phyloP scores from a whole-genome alignment of 1,139 yeast genomes.

The Zygoascus sp. region DNA sequence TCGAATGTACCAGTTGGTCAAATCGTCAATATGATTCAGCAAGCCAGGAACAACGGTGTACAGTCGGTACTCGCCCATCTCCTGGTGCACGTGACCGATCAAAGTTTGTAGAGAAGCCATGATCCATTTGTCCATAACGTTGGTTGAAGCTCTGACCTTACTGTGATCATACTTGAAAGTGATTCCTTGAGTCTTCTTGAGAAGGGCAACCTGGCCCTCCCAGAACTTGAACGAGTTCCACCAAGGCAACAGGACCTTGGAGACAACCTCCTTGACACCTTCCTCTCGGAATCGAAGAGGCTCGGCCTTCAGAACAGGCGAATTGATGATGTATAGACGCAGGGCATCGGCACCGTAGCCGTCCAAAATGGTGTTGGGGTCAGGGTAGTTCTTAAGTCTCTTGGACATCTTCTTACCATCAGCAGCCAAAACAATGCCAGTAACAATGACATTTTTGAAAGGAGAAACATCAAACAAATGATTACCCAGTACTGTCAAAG shows the following conservation, averaged over 20 bases:
- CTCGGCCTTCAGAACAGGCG: slow-evolving; percentile 96
- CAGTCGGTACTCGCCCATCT: slow-evolving; percentile 84
- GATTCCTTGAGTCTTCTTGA: slow-evolving; percentile 66
- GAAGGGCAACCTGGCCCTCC: slow-evolving; percentile 86
- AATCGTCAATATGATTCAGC: slow-evolving; percentile 80
- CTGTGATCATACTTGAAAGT: slow-evolving; percentile 70
- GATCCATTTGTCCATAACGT: slow-evolving; percentile 98
- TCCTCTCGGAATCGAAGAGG: slow-evolving; percentile 95
- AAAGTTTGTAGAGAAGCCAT: slow-evolving; percentile 91
- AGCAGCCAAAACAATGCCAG: slow-evolving; percentile 94
- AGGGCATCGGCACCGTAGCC: slow-evolving; percentile 97
- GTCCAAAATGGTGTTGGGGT: slow-evolving; percentile 74
- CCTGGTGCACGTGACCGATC: slow-evolving; percentile 76
- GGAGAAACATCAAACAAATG: slow-evolving; percentile 91
- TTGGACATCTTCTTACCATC: slow-evolving; percentile 99
- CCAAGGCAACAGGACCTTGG: slow-evolving; percentile 96
- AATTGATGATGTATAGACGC: slow-evolving; percentile 90
- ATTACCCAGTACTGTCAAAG: slow-evolving; percentile 91
- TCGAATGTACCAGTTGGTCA: slow-evolving; percentile 98
- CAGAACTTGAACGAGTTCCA: slow-evolving; percentile 95
- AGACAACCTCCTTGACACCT: slow-evolving; percentile 96
- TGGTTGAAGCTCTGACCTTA: slow-evolving; percentile 52
- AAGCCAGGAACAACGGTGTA: slow-evolving; percentile 95
- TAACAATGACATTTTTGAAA: slow-evolving; percentile 89
- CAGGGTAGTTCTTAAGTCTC: slow-evolving; percentile 96